These are phyloP conservation scores for Abortiporus biennis DNA, from an alignment of 1,284 basidiomycete genomes.

Conservation along the genomic window DNA sequence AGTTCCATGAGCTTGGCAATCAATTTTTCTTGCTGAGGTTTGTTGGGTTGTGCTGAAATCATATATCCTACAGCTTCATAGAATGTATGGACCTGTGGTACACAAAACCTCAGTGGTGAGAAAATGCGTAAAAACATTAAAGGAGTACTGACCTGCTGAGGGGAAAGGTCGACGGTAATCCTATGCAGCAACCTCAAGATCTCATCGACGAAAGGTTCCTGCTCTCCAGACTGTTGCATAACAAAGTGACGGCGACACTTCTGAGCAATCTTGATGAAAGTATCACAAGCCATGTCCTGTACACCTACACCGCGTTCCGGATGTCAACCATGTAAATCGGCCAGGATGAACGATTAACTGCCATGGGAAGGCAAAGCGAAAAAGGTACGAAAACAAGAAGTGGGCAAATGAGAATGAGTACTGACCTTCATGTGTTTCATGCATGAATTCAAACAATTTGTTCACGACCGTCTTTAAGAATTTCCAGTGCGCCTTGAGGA, in stretches of 20 bases:
- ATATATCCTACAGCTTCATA: constrained; percentile 99
- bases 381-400: constrained; percentile 5
- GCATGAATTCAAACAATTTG: constrained; percentile 99
- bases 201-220: constrained; percentile 98
- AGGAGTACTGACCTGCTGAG: constrained; percentile 69
- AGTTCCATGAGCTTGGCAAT: constrained; percentile 96
- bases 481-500: constrained; percentile 99
- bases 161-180: constrained; percentile 93
- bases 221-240: constrained; percentile 97
- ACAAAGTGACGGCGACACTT: constrained; percentile 98
- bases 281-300: constrained; percentile 99
- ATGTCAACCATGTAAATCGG: not conserved
- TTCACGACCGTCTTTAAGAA: constrained; percentile 99
- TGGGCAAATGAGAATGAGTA: constrained; percentile 6
- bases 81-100: constrained; percentile 86
- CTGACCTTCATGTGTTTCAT: constrained; percentile 96
- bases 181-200: constrained; percentile 89
- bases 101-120: no score
- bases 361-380: constrained; percentile 9
- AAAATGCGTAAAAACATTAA: no score
- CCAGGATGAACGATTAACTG: constrained; percentile 3
- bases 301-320: constrained; percentile 54
- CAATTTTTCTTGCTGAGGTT: constrained; percentile 92
- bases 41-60: constrained; percentile 99
- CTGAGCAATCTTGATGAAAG: constrained; percentile 99